phyloP scores from a whole-genome alignment of 2,329 filamentous ascomycete species.

The Immersiporthe knoxdaviesiana region DNA sequence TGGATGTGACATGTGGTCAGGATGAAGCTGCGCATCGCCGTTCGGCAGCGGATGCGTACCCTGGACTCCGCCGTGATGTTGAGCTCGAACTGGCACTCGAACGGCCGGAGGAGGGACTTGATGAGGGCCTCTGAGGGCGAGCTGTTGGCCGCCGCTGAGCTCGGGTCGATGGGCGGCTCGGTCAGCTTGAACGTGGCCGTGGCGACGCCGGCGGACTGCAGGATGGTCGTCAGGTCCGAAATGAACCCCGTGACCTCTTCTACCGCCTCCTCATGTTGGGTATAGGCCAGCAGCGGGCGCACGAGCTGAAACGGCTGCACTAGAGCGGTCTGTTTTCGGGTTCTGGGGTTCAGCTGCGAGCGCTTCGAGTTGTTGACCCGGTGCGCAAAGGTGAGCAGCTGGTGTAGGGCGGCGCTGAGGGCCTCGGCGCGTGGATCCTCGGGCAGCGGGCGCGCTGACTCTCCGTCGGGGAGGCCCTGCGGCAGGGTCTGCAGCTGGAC shows the following conservation, averaged over 20 bases:
- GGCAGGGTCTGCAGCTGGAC: conserved; percentile 69
- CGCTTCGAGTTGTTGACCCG: conserved; percentile 72
- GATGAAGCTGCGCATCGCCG: conserved; percentile 48
- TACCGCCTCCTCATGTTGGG: conserved; percentile 49
- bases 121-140: conserved; percentile 49
- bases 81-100: conserved; percentile 48
- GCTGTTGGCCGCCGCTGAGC: conserved; percentile 33
- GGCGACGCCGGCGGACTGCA: conserved; percentile 51
- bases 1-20: conserved; percentile 50
- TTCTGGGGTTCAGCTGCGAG: conserved; percentile 56
- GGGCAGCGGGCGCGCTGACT: conserved; percentile 36
- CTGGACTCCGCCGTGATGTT: conserved; percentile 48
- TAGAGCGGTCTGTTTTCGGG: conserved; percentile 41
- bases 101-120: conserved; percentile 46
- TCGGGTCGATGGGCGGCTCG: conserved; percentile 40
- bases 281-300: conserved; percentile 54
- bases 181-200: conserved; percentile 48
- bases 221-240: conserved; percentile 46
- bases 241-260: conserved; percentile 46
- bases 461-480: conserved; percentile 44
- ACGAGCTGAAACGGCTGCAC: conserved; percentile 54
- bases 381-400: conserved; percentile 80
- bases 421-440: conserved; percentile 64
- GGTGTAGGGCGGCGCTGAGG: conserved; percentile 68
- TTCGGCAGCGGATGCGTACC: conserved; percentile 49